Evolutionary conservation across 768 basidiomycete genomes (phyloP), one percentile per base, ranked within the genome.

Genomic region (Suillus brevipes): DNA sequence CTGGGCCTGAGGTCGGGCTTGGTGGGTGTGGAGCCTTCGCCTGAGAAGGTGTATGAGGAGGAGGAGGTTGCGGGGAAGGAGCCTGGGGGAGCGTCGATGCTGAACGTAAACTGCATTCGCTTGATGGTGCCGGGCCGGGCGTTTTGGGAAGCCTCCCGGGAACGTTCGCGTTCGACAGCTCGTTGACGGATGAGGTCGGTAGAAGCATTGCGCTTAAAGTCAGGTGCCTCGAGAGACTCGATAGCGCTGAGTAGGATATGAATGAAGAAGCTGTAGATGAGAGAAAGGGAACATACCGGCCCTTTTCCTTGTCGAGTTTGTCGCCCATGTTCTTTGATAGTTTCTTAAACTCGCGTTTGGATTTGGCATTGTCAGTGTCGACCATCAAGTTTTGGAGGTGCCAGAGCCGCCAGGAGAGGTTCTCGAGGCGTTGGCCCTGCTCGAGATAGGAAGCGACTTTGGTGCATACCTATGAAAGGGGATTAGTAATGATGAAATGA

Each of bases 281-380:
- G 18, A 59, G 42, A 64, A 52, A 60, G 7, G 38, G 37, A 31
- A 85, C 91, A 68, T 60, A 93, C 93, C 91, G 80, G 74, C 93
- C 93, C 79, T 94, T 94, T 80, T 95, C 93, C 80, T 92, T 93
- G 84, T 95, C 93, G 71, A 95, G 83, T 77, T 92, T 94, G 81
- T 95, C 93, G 68, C 93, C 86, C 94, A 95, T 95, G 75, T 78
- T 85, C 78, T 90, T 92, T 71, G 90, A 91, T 63, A 95, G 87
- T 72, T 92, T 93, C 81, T 89, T 91, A 83, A 95, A 94, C 79
- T 94, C 92, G 58, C 93, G 89, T 75, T 93, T 93, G 18, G 89
- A 77, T 78, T 88, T 91, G 50, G 93, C 92, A 68, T 93, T 93
- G 83, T 95, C 94, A 66, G 88, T 84, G 79, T 95, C 92, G 79